Conservation (phyloP, 139 green algal species). For the Chlamydomonas sp. region DNA sequence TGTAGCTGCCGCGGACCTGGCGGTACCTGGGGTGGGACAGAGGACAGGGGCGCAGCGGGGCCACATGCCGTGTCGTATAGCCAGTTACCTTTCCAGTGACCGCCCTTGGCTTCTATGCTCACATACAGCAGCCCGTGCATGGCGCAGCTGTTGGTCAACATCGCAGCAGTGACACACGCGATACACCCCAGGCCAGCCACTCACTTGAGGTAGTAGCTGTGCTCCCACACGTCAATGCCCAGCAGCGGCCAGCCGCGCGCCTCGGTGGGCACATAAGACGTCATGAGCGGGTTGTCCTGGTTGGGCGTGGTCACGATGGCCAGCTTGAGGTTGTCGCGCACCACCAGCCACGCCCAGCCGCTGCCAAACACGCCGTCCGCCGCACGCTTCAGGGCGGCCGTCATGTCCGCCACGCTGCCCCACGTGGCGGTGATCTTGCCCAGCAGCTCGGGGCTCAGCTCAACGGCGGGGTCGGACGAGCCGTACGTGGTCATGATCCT, state of each 20-base stretch:
- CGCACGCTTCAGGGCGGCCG: slow-evolving; percentile 4
- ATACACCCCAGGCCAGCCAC: too few species aligned
- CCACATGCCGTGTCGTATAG: neutral
- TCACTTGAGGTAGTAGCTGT: slow-evolving; percentile 22
- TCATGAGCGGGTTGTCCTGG: slow-evolving; percentile 51
- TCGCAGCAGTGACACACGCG: too few species aligned
- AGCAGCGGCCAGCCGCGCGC: neutral
- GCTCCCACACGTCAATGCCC: slow-evolving; percentile 33
- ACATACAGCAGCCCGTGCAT: too few species aligned
- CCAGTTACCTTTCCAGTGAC: too few species aligned
- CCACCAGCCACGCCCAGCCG: slow-evolving; percentile 31
- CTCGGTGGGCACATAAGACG: neutral
- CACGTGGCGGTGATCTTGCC: slow-evolving; percentile 10
- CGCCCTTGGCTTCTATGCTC: too few species aligned
- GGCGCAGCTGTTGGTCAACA: too few species aligned
- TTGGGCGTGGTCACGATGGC: too few species aligned
- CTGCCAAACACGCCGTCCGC: slow-evolving; percentile 9
- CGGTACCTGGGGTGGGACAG: neutral
- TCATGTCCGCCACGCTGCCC: slow-evolving; percentile 6
- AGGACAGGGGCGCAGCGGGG: neutral
- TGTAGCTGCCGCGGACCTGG: slow-evolving; percentile 16
- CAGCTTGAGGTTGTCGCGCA: slow-evolving; percentile 27
- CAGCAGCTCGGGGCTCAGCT: neutral
- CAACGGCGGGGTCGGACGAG: neutral
- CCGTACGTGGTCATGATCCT: slow-evolving; percentile 37